Evolutionary conservation across 768 basidiomycete genomes (phyloP).

Genomic region (Rossbeevera mucosa): DNA sequence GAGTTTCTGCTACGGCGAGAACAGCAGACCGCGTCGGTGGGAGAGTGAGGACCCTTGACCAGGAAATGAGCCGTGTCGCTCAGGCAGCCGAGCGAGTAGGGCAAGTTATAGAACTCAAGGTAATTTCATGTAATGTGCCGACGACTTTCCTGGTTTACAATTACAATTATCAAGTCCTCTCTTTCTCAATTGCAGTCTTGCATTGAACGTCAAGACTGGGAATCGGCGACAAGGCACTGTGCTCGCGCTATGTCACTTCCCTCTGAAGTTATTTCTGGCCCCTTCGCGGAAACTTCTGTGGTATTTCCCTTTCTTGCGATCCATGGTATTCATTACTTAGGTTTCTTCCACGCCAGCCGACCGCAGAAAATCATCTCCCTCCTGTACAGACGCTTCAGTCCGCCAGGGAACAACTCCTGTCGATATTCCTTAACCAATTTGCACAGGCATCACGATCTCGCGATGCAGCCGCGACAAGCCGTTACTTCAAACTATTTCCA

Average conservation of each 20-base stretch:
- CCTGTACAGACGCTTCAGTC: constrained; percentile 78
- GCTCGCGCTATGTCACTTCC: constrained; percentile 87
- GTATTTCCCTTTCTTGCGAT: constrained; percentile 47
- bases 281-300: constrained; percentile 83
- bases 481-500: constrained; percentile 97
- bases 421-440: constrained; percentile 77
- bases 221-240: constrained; percentile 87
- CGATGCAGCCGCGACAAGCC: constrained; percentile 82
- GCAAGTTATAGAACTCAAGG: constrained; percentile 95
- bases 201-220: constrained; percentile 90
- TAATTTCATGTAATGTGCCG: constrained; percentile 29
- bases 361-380: constrained; percentile 79
- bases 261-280: constrained; percentile 67
- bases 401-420: constrained; percentile 69
- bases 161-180: constrained; percentile 51
- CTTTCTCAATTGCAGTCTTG: constrained; percentile 49
- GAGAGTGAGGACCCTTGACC: constrained; percentile 81
- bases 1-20: constrained; percentile 66
- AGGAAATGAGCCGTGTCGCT: constrained; percentile 86
- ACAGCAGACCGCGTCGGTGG: constrained; percentile 91
- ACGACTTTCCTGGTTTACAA: constrained; percentile 18
- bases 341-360: constrained; percentile 56
- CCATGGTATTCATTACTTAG: background rate
- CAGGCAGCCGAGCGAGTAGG: constrained; percentile 89
- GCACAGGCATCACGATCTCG: constrained; percentile 72